Percentiles rank a stretch among this genome's conserved stretches.
Evolutionary conservation across 768 basidiomycete species (phyloP).

Genomic region (Psilocybe sp.): DNA sequence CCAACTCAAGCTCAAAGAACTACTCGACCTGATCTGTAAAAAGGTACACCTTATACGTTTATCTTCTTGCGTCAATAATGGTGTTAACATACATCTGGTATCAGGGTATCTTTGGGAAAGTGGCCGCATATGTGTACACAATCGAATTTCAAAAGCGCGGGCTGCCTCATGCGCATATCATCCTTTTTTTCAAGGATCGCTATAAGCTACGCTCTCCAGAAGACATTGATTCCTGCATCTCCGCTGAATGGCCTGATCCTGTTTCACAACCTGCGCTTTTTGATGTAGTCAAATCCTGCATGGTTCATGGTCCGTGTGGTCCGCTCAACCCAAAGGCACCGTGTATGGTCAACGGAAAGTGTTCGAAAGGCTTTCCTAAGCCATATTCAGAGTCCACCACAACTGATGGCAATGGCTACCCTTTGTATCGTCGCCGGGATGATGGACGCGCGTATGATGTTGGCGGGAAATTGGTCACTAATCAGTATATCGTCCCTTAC

Average conservation of each 20-base stretch:
- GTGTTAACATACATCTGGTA: constrained; percentile 30
- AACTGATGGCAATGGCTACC: constrained; percentile 38
- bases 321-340: constrained; percentile 14
- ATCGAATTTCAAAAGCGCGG: constrained; percentile 61
- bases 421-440: constrained; percentile 31
- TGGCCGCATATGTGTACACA: constrained; percentile 43
- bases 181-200: constrained; percentile 36
- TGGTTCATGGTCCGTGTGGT: constrained; percentile 52
- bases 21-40: constrained; percentile 34
- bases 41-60: too few relatives aligned
- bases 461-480: constrained; percentile 23
- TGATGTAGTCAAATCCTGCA: constrained; percentile 33
- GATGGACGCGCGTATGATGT: constrained; percentile 28
- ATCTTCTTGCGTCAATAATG: constrained; percentile 9
- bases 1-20: constrained; percentile 34
- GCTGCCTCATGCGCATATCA: constrained; percentile 51
- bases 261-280: constrained; percentile 34
- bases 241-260: constrained; percentile 41
- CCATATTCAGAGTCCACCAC: constrained; percentile 29
- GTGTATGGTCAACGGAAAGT: constrained; percentile 41
- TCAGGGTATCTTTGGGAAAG: constrained; percentile 36
- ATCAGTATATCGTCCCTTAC: constrained; percentile 42
- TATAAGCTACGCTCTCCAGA: constrained; percentile 31
- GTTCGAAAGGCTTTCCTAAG: constrained; percentile 45
- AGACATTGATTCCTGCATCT: constrained; percentile 38